These are phyloP conservation scores for Collybiopsis luxurians DNA, from an alignment of 768 basidiomycete species.

Conservation along the genomic window DNA sequence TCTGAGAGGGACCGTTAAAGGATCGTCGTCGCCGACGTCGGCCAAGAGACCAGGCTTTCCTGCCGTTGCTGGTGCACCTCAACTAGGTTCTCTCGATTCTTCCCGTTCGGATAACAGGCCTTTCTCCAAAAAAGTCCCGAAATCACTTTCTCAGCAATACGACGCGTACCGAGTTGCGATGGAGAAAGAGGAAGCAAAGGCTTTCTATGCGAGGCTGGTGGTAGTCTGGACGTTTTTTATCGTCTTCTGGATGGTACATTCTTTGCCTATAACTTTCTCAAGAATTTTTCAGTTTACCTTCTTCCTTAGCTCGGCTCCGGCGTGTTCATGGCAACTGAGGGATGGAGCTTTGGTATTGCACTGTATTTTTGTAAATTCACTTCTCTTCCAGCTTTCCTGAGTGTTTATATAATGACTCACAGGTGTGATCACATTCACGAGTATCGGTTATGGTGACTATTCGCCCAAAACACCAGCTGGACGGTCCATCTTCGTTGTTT, in stretches of 20 bases:
- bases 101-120: neutral
- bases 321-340: conserved; percentile 68
- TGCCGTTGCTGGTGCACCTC: neutral
- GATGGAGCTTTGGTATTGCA: conserved; percentile 60
- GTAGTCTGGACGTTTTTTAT: conserved; percentile 63
- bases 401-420: neutral
- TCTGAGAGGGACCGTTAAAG: neutral
- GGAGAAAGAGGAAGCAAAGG: conserved; percentile 47
- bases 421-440: conserved; percentile 75
- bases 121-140: conserved; percentile 4
- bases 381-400: neutral
- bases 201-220: conserved; percentile 53
- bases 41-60: conserved; percentile 6
- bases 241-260: conserved; percentile 72
- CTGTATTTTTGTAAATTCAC: conserved; percentile 67
- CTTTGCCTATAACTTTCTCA: neutral
- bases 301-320: conserved; percentile 55
- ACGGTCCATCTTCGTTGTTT: conserved; percentile 72
- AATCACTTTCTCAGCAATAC: conserved; percentile 25
- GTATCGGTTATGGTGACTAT: conserved; percentile 68
- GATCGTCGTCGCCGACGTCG: neutral
- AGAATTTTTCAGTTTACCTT: neutral
- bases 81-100: neutral
- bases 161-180: conserved; percentile 26
- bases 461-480: conserved; percentile 64